Evolutionary conservation across 768 basidiomycete genomes (phyloP).

Genomic region (Hypsizygus marmoreus): DNA sequence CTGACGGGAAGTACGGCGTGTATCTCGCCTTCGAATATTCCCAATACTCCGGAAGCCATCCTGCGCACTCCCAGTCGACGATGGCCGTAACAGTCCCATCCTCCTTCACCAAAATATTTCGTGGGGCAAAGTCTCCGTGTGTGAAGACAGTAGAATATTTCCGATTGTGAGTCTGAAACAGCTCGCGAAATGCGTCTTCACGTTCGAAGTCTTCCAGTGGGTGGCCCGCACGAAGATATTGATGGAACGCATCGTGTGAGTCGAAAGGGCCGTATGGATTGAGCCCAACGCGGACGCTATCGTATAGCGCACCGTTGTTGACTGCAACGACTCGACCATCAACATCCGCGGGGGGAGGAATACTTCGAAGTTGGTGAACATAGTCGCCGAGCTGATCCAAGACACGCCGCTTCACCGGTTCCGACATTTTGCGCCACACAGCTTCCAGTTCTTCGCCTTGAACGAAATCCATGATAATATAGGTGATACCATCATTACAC

Average conservation of each 20-base stretch:
- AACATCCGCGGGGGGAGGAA: neutral
- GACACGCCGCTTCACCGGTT: neutral
- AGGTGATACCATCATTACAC: neutral
- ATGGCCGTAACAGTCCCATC: neutral
- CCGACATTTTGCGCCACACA: neutral
- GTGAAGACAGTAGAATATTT: slow-evolving; percentile 1
- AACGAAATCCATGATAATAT: neutral
- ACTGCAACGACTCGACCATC: neutral
- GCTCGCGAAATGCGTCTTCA: neutral
- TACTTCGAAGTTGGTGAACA: neutral
- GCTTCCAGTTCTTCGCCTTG: neutral
- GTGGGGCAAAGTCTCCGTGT: neutral
- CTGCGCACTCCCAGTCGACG: neutral
- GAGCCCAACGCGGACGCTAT: neutral
- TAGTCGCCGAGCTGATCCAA: neutral
- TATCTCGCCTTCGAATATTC: no score
- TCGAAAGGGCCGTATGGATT: neutral
- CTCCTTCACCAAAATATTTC: neutral
- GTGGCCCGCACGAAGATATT: neutral
- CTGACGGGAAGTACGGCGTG: no score
- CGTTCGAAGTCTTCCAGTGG: no score
- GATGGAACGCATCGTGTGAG: neutral
- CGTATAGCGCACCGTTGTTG: neutral
- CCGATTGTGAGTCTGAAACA: neutral
- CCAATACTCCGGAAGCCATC: slow-evolving; percentile 3